Conservation (phyloP, 768 basidiomycete species). For the Hericium rajendrae region DNA sequence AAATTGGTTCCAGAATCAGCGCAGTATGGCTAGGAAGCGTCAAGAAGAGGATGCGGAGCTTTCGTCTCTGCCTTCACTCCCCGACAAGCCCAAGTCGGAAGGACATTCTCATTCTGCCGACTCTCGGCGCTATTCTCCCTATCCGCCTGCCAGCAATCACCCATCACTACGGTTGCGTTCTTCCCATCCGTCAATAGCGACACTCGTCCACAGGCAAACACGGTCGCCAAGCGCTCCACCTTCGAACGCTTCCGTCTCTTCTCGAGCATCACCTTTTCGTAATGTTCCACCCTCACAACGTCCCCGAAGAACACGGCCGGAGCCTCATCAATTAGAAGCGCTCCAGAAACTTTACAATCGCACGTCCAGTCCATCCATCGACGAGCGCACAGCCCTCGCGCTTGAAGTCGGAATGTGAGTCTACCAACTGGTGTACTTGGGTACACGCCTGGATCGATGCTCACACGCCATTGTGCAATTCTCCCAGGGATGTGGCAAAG, state of each 20-base stretch:
- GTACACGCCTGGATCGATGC: neutral
- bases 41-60: slow-evolving; percentile 44
- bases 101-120: slow-evolving; percentile 13
- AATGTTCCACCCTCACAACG: slow-evolving; percentile 32
- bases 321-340: slow-evolving; percentile 68
- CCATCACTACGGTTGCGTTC: slow-evolving; percentile 26
- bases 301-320: slow-evolving; percentile 66
- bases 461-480: slow-evolving; percentile 17
- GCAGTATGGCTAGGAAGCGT: slow-evolving; percentile 65
- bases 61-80: slow-evolving; percentile 19
- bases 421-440: slow-evolving; percentile 24
- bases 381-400: slow-evolving; percentile 67
- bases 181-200: slow-evolving; percentile 30
- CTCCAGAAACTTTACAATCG: slow-evolving; percentile 59
- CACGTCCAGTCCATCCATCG: slow-evolving; percentile 68
- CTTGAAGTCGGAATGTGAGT: slow-evolving; percentile 61
- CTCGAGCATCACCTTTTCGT: slow-evolving; percentile 37
- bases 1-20: slow-evolving; percentile 86
- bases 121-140: slow-evolving; percentile 18
- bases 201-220: slow-evolving; percentile 27
- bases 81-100: slow-evolving; percentile 15
- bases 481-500: slow-evolving; percentile 56
- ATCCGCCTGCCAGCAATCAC: slow-evolving; percentile 22
- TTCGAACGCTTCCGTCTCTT: slow-evolving; percentile 26
- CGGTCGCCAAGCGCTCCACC: slow-evolving; percentile 17